Evolutionary conservation across 257 asterid species (phyloP).

Genomic region (Ligustrum vulgare): DNA sequence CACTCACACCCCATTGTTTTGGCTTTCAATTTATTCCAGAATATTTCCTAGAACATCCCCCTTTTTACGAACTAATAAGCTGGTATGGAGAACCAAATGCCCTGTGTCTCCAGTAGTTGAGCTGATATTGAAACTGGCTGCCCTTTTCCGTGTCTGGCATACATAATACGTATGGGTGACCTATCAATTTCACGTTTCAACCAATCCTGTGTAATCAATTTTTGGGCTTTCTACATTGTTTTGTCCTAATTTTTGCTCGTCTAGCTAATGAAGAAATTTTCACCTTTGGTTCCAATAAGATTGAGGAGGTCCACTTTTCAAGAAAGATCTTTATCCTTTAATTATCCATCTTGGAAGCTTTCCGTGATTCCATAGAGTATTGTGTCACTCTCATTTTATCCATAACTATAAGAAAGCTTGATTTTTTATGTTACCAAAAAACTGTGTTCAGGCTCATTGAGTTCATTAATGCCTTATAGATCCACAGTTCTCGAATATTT

Average conservation of each 20-base stretch:
- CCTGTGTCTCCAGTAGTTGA: background rate
- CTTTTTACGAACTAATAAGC: background rate
- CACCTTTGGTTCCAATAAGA: background rate
- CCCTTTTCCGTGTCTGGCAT: background rate
- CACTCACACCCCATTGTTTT: background rate
- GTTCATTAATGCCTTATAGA: conserved; percentile 11
- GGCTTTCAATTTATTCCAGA: background rate
- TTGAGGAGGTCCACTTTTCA: background rate
- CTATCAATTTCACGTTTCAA: background rate
- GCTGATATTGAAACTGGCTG: background rate
- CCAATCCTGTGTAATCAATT: background rate
- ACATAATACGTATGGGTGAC: too few species aligned
- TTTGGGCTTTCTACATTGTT: background rate
- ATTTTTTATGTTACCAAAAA: background rate
- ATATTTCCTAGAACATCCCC: background rate
- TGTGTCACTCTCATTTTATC: background rate
- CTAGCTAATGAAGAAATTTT: background rate
- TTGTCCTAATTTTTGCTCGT: background rate
- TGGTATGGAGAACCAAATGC: background rate
- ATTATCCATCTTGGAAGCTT: background rate
- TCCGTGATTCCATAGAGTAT: background rate
- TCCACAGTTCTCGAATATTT: background rate
- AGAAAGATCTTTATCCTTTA: background rate
- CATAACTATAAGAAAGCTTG: background rate
- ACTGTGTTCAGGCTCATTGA: conserved; percentile 6